These are phyloP conservation scores for Darksidea phi DNA, from an alignment of 495 filamentous ascomycete genomes.

Conservation along the genomic window DNA sequence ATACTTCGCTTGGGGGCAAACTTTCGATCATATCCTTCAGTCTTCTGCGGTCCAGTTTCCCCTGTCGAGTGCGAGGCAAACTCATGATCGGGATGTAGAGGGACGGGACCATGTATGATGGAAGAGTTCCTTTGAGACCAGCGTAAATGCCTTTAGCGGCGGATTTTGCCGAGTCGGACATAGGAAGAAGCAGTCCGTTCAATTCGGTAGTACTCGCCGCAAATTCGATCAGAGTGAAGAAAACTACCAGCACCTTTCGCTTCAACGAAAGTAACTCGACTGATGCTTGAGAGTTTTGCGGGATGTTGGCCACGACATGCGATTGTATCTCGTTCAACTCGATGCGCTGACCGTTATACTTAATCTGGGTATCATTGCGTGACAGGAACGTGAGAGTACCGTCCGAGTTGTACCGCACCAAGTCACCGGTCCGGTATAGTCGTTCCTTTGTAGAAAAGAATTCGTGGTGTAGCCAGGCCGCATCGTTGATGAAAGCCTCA, in stretches of 20 bases:
- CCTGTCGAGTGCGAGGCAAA: constrained; percentile 22
- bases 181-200: background rate
- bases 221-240: constrained; percentile 1
- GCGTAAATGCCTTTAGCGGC: constrained; percentile 14
- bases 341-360: constrained; percentile 50
- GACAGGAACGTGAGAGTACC: constrained; percentile 48
- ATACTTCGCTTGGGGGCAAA: background rate
- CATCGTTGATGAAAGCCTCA: constrained; percentile 38
- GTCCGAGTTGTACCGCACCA: constrained; percentile 39
- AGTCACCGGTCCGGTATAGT: constrained; percentile 47
- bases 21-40: constrained; percentile 11
- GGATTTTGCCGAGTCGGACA: background rate
- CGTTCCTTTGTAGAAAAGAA: constrained; percentile 17
- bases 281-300: background rate
- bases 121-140: constrained; percentile 12
- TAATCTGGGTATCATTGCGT: constrained; percentile 51
- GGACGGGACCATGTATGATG: constrained; percentile 31
- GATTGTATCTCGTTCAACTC: constrained; percentile 47
- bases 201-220: background rate
- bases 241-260: constrained; percentile 17
- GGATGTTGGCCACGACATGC: constrained; percentile 13
- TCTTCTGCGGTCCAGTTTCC: constrained; percentile 15
- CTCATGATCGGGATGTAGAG: constrained; percentile 22
- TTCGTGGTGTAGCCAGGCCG: constrained; percentile 11
- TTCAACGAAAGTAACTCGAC: constrained; percentile 9